Evolutionary conservation across 441 rosid species (phyloP).

Genomic region (Cnidoscolus chayamansa): DNA sequence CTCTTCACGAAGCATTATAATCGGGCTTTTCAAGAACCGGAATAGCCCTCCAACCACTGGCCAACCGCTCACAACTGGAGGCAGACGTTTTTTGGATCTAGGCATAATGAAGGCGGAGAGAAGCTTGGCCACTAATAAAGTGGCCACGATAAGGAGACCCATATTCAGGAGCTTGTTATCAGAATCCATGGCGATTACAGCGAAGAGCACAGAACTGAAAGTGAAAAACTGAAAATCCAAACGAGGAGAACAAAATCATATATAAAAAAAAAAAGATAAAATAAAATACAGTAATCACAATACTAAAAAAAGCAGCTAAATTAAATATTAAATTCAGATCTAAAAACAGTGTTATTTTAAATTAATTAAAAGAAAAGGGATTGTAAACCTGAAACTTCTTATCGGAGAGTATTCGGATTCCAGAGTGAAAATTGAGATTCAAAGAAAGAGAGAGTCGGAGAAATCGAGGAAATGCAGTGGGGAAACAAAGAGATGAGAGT

Average conservation of each 20-base stretch:
- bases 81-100: slow-evolving; percentile 66
- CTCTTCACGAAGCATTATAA: slow-evolving; percentile 86
- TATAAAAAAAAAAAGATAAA: too few species aligned
- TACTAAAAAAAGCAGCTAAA: not conserved
- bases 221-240: slow-evolving; percentile 20
- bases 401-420: not conserved
- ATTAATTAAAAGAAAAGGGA: too few species aligned
- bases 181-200: slow-evolving; percentile 29
- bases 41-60: slow-evolving; percentile 77
- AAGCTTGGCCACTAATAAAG: slow-evolving; percentile 72
- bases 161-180: slow-evolving; percentile 59
- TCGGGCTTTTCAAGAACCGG: slow-evolving; percentile 79
- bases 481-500: not conserved
- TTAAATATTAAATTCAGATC: not conserved
- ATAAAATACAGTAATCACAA: too few species aligned
- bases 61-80: slow-evolving; percentile 63
- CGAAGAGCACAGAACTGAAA: not conserved
- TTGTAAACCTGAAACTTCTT: too few species aligned
- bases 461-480: not conserved
- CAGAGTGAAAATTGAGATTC: not conserved
- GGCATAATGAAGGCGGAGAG: slow-evolving; percentile 52
- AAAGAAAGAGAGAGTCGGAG: not conserved
- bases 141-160: slow-evolving; percentile 58
- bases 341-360: not conserved
- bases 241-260: not conserved